Percentiles rank a stretch among this genome's conserved stretches.
phyloP scores from a whole-genome alignment of 192 early-diverging fungal genomes.

The Oehlia diaphana region DNA sequence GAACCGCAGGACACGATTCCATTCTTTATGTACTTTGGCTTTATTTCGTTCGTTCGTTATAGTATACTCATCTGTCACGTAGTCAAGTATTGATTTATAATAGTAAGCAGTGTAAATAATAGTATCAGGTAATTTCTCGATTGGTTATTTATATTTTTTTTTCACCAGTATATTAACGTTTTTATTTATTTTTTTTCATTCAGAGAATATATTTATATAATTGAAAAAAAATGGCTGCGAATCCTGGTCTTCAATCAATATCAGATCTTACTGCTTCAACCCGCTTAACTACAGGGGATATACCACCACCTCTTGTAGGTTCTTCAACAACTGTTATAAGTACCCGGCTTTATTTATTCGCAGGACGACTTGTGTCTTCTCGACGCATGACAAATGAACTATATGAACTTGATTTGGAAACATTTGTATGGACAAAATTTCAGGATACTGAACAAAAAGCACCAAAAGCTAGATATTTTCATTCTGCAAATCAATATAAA shows the following conservation, averaged over 20 bases:
- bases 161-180: too few species aligned
- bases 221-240: not conserved
- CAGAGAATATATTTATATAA: not conserved
- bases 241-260: slow-evolving; percentile 46
- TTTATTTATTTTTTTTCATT: not conserved
- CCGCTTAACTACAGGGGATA: slow-evolving; percentile 59
- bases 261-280: slow-evolving; percentile 48
- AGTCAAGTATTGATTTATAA: not conserved
- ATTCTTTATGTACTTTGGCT: not conserved
- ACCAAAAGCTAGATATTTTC: slow-evolving; percentile 68
- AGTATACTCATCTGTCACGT: not conserved
- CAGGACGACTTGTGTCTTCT: slow-evolving; percentile 66
- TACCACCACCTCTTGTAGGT: slow-evolving; percentile 76
- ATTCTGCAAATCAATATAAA: slow-evolving; percentile 71
- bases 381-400: slow-evolving; percentile 73
- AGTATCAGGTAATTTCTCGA: not conserved
- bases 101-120: not conserved
- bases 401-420: slow-evolving; percentile 65
- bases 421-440: slow-evolving; percentile 58
- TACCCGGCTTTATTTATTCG: slow-evolving; percentile 67
- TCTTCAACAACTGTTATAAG: slow-evolving; percentile 69
- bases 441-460: slow-evolving; percentile 39
- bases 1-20: slow-evolving; percentile 11
- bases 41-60: not conserved
- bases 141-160: not conserved